A percentile compares a stretch with the other conserved stretches of the same genome.
phyloP scores from a whole-genome alignment of 768 basidiomycete genomes.

The Paxillus rubicundulus region DNA sequence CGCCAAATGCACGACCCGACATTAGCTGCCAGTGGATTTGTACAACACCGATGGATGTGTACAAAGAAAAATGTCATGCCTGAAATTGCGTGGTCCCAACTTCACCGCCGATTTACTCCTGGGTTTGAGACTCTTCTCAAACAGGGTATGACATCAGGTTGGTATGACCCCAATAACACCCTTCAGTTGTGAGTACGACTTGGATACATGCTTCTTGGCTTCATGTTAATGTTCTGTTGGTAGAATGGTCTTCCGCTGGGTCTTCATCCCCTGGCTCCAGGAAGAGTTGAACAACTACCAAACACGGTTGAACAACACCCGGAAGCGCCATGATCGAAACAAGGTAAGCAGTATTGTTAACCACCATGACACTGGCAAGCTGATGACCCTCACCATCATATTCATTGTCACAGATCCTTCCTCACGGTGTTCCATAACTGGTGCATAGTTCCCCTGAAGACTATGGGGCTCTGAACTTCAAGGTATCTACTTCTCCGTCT shows the following conservation, averaged over 20 bases:
- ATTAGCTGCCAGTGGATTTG: too few species aligned
- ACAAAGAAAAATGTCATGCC: slow-evolving; percentile 44
- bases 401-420: slow-evolving; percentile 25
- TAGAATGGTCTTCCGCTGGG: background rate
- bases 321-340: background rate
- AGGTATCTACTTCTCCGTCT: slow-evolving; percentile 30
- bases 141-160: slow-evolving; percentile 26
- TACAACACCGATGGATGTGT: too few species aligned
- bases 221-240: background rate
- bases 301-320: background rate
- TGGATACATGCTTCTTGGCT: too few species aligned
- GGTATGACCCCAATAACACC: slow-evolving; percentile 28
- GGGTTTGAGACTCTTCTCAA: slow-evolving; percentile 38
- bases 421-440: slow-evolving; percentile 37
- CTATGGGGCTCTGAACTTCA: slow-evolving; percentile 34
- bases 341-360: too few species aligned
- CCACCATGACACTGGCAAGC: background rate
- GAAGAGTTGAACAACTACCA: background rate
- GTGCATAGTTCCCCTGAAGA: slow-evolving; percentile 31
- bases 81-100: slow-evolving; percentile 41
- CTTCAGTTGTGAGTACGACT: slow-evolving; percentile 30
- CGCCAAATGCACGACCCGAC: too few species aligned
- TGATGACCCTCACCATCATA: too few species aligned
- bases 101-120: slow-evolving; percentile 29
- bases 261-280: slow-evolving; percentile 8